Percentiles rank a stretch among this genome's conserved stretches.
Evolutionary conservation across 352 stramenopile genomes (phyloP).

Genomic region (Phytophthora hibernalis): DNA sequence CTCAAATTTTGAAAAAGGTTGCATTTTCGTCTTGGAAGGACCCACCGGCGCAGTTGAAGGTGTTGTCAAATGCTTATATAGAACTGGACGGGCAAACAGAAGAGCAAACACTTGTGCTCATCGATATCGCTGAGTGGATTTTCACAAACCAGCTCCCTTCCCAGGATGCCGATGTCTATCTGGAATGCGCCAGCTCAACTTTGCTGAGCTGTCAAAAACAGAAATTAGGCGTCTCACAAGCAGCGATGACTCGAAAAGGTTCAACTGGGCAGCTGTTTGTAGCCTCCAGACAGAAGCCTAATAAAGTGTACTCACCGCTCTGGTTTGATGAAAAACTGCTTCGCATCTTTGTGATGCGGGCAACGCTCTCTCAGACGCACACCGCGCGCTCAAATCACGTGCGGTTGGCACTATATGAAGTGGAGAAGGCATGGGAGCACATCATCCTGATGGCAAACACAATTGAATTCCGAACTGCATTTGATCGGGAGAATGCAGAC

Average conservation of each 20-base stretch:
- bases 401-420: slow-evolving; percentile 47
- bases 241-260: slow-evolving; percentile 14
- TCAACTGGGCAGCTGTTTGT: slow-evolving; percentile 19
- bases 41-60: slow-evolving; percentile 62
- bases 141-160: slow-evolving; percentile 69
- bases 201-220: slow-evolving; percentile 49
- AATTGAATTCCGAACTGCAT: slow-evolving; percentile 46
- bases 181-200: slow-evolving; percentile 60
- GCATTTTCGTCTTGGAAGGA: slow-evolving; percentile 70
- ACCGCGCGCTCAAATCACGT: slow-evolving; percentile 44
- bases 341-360: slow-evolving; percentile 59
- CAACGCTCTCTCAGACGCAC: slow-evolving; percentile 36
- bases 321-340: slow-evolving; percentile 74
- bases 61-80: slow-evolving; percentile 59
- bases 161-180: slow-evolving; percentile 60
- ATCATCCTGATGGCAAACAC: slow-evolving; percentile 57
- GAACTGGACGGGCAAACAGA: slow-evolving; percentile 67
- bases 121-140: slow-evolving; percentile 91
- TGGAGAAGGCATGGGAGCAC: slow-evolving; percentile 58
- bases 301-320: slow-evolving; percentile 36
- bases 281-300: slow-evolving; percentile 17
- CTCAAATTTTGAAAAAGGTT: slow-evolving; percentile 72
- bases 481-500: slow-evolving; percentile 29
- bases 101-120: slow-evolving; percentile 64
- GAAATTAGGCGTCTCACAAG: slow-evolving; percentile 13